These are phyloP conservation scores for Epithele typhae DNA, from an alignment of 768 basidiomycete species.

Conservation along the genomic window DNA sequence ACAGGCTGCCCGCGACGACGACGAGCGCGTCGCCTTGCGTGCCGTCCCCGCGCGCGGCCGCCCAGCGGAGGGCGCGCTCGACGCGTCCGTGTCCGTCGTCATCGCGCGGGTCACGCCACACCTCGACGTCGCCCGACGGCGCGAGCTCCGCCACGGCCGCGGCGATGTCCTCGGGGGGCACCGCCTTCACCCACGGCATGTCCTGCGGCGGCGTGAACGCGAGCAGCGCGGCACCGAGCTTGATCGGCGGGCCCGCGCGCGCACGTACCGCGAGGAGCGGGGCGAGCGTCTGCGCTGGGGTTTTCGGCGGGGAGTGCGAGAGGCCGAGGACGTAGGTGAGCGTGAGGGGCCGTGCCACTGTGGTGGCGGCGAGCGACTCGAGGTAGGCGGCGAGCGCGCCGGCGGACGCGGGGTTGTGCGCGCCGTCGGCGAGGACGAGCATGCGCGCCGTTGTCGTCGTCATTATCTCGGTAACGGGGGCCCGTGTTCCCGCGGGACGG, in stretches of 20 bases:
- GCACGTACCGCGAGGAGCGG: constrained; percentile 50
- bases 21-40: constrained; percentile 36
- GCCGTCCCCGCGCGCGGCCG: constrained; percentile 19
- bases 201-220: constrained; percentile 74
- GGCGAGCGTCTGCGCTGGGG: constrained; percentile 62
- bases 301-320: constrained; percentile 86
- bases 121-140: constrained; percentile 33
- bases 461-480: no score
- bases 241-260: constrained; percentile 2
- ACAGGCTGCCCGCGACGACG: constrained; percentile 87
- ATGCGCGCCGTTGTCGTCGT: no score
- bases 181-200: constrained; percentile 91
- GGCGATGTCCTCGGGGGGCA: constrained; percentile 46
- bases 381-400: constrained; percentile 64
- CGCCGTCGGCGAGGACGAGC: constrained; percentile 80
- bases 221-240: constrained; percentile 44
- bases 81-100: constrained; percentile 26
- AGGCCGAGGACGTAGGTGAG: constrained; percentile 76
- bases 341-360: constrained; percentile 26
- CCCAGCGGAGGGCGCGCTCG: constrained; percentile 44
- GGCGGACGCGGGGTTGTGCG: constrained; percentile 86
- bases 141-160: constrained; percentile 39
- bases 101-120: constrained; percentile 40
- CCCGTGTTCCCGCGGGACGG: neutral
- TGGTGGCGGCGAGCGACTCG: constrained; percentile 31